These are phyloP conservation scores for Phytophthora multivora DNA, from an alignment of 352 stramenopile species.

Conservation along the genomic window DNA sequence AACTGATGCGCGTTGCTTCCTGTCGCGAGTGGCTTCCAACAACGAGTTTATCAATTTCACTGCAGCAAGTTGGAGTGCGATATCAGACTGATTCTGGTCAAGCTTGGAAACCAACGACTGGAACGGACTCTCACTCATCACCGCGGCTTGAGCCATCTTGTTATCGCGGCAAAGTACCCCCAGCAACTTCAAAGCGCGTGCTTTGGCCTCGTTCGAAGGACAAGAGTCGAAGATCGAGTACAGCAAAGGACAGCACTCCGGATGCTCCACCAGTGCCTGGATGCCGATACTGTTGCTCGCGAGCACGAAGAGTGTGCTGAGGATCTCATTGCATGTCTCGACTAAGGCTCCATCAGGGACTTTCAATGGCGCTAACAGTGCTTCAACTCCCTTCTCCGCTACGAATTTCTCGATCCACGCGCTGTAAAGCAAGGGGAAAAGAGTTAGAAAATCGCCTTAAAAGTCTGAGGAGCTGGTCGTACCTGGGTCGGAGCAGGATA, in stretches of 20 bases:
- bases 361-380: slow-evolving; percentile 46
- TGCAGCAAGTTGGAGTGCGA: slow-evolving; percentile 33
- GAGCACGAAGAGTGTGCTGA: slow-evolving; percentile 60
- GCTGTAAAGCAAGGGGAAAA: slow-evolving; percentile 19
- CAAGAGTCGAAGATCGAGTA: slow-evolving; percentile 34
- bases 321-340: slow-evolving; percentile 40
- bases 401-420: slow-evolving; percentile 66
- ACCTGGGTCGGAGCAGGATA: slow-evolving; percentile 56
- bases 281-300: slow-evolving; percentile 38
- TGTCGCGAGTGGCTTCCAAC: slow-evolving; percentile 37
- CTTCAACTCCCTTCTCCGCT: slow-evolving; percentile 41
- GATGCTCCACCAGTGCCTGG: slow-evolving; percentile 33
- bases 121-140: slow-evolving; percentile 29
- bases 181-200: slow-evolving; percentile 28
- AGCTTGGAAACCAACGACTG: slow-evolving; percentile 38
- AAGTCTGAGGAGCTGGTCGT: background rate
- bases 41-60: slow-evolving; percentile 58
- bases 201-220: slow-evolving; percentile 27
- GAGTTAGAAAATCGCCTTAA: background rate
- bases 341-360: slow-evolving; percentile 22
- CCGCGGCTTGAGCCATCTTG: slow-evolving; percentile 23
- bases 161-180: slow-evolving; percentile 40
- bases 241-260: slow-evolving; percentile 37
- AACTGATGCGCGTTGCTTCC: slow-evolving; percentile 37
- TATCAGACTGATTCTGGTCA: slow-evolving; percentile 28